Evolutionary conservation across 208 protist species (phyloP), one percentile per base, ranked within the genome.

Genomic region (Tetramitus jugosus): DNA sequence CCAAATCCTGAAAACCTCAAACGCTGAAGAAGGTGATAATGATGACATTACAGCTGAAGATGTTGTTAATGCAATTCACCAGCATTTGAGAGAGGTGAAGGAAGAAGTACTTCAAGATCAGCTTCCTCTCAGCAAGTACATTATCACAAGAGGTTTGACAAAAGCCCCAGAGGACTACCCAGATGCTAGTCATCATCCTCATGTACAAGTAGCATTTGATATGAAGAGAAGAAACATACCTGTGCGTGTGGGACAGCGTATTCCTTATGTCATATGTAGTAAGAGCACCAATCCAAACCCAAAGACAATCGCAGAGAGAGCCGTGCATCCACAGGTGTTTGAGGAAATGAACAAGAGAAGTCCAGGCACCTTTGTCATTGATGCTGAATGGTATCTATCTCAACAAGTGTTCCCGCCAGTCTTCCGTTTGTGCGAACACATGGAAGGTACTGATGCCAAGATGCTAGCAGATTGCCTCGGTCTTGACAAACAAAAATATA

Each of bases 71-170:
- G 89, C 89, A 62, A 90, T 99, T 61, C 89, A 95, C 78, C 85
- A 85, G 14, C 97, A 96, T 82, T 88, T 99, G 78, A 84, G 85
- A 53, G 75, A 87, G 26, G 83, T 96, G 40, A 85, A 83, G 17
- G 82, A 90, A 39, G 74, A 91, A 43, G 89, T 96, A 43, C 87
- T 98, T 26, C 87, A 94, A 26, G 88, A 96, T 68, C 42, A 37
- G 8, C 3, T 46, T 46, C 14, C 33, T 26, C 7, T 69, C 26
- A 39, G 46, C 26, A 3, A 40, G 46, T 99, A 95, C 84, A 87
- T 98, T 45, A 97, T 99, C 84, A 97, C 92, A 37, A 99, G 98
- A 86, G 90, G 89, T 42, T 85, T 99, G 14, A 97, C 94, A 23
- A 98, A 98, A 85, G 88, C 91, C 43, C 95, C 95, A 23, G 88